Evolutionary conservation across 768 basidiomycete genomes (phyloP).

Genomic region (Psilocybe sp.): DNA sequence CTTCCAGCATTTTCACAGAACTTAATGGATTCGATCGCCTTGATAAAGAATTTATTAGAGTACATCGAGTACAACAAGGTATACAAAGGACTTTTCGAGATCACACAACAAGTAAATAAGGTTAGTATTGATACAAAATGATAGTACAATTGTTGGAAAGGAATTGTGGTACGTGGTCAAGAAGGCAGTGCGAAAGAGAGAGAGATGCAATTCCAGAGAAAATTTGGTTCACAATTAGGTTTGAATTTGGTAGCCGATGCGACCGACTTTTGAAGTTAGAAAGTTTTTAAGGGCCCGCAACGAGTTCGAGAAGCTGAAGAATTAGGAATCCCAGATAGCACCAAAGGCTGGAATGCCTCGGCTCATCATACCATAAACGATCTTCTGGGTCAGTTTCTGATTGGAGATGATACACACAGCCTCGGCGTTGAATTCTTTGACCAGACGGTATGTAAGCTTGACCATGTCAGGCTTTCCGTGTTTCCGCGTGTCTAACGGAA

Average conservation of each 20-base stretch:
- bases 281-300: too few species aligned
- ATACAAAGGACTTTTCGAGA: background rate
- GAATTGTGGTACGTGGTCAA: background rate
- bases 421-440: slow-evolving; percentile 46
- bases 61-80: background rate
- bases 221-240: background rate
- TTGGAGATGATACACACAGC: slow-evolving; percentile 61
- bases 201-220: background rate
- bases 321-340: slow-evolving; percentile 58
- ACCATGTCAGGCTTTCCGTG: slow-evolving; percentile 50
- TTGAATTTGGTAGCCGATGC: too few species aligned
- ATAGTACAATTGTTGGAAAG: background rate
- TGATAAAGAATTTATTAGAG: too few species aligned
- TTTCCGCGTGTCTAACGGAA: slow-evolving; percentile 35
- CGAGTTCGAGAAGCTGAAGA: too few species aligned
- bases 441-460: slow-evolving; percentile 42
- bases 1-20: too few species aligned
- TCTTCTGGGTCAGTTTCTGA: slow-evolving; percentile 51
- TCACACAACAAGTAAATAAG: background rate
- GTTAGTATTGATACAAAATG: background rate
- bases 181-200: background rate
- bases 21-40: too few species aligned
- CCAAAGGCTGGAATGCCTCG: slow-evolving; percentile 61
- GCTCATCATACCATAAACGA: slow-evolving; percentile 60
- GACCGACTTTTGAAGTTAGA: too few species aligned